Evolutionary conservation across 2,329 filamentous ascomycete genomes (phyloP), one percentile per base, ranked within the genome.

Genomic region (Lasiodiplodia gonubiensis): DNA sequence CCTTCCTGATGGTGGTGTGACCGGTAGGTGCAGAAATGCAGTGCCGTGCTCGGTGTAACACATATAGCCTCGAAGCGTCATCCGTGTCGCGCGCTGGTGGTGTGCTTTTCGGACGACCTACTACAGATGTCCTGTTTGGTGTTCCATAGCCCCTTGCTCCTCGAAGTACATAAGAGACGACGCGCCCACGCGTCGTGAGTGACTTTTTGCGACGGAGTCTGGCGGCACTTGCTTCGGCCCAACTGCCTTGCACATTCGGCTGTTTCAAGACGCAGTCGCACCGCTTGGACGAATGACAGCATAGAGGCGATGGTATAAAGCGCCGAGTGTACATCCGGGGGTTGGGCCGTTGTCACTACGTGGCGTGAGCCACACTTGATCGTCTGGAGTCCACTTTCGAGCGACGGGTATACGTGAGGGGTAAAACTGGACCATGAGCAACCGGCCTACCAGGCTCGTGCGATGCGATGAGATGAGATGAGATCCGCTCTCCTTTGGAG

Each of bases 1-100:
- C 59, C 59, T 63, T 63, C 57, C 59, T 63, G 46, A 63, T 35
- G 59, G 46, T 63, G 59, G 59, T 63, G 59, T 63, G 59, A 63
- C 59, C 59, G 59, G 35, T 23, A 37, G 30, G 25, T 63, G 59
- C 59, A 39, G 57, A 61, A 51, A 21, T 51, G 59, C 30, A 27
- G 27, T 63, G 42, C 49, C 42, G 46, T 63, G 39, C 59, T 51
- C 59, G 42, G 46, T 63, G 59, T 63, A 63, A 63, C 59, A 63
- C 59, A 63, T 63, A 63, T 63, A 63, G 59, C 27, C 49, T 63
- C n/a, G 59, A 63, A 30, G n/a, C 39, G 10, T 49, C 30, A 48
- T 49, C 23, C 49, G 18, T 23, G 21, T 63, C 59, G 59, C 35
- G 42, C 59, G 59, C 46, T 37, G 59, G 59, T 63, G 59, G 59